Evolutionary conservation across 305 asterid genomes (phyloP), one percentile per base, ranked within the genome.

Genomic region (Euphrasia arctica): DNA sequence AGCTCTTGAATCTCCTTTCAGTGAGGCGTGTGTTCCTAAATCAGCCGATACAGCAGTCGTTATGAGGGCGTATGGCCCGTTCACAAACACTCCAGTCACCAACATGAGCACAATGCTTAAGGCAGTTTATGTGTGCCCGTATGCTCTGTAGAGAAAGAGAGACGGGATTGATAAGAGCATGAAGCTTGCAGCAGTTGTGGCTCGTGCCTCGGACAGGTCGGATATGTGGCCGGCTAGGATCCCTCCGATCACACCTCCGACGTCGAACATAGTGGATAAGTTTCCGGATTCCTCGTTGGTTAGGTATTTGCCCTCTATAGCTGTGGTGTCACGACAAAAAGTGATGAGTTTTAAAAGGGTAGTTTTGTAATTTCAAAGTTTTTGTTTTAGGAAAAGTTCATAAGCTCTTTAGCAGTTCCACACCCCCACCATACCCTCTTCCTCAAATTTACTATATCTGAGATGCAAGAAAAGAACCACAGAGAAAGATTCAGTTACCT

Each of bases 31-130:
- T 49, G 91, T 86, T 69, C 96, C 95, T 67, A 88, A 75, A 72
- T 88, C 90, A 12, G 93, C 84, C 14, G 95, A 88, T 49, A 88
- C 95, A 2, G 96, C 90, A 0, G 96, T 89, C 5, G 96, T 89
- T 43, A 89, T 89, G 48, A 89, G 86, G 6, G 96, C 95, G 25
- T 89, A 89, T 45, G 96, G 95, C 4, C 85, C 91, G 15, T 89
- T 86, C 64, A 86, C 96, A 13, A 89, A 82, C 62, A 86, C 48
- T 25, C 95, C 92, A 0, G 95, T 77, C 49, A 84, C 66, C 67
- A 89, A 64, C 92, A 84, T 81, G 29, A 86, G 83, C 61, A 74
- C 28, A 63, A 86, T 71, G 58, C 82, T 89, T 54, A 77, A n/a
- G 8, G 85, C 58, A 81, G 81, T 76, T 2, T 95, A 89, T 39